Evolutionary conservation across 306 rosid species (phyloP).

Genomic region (apple (Malus domestica)): DNA sequence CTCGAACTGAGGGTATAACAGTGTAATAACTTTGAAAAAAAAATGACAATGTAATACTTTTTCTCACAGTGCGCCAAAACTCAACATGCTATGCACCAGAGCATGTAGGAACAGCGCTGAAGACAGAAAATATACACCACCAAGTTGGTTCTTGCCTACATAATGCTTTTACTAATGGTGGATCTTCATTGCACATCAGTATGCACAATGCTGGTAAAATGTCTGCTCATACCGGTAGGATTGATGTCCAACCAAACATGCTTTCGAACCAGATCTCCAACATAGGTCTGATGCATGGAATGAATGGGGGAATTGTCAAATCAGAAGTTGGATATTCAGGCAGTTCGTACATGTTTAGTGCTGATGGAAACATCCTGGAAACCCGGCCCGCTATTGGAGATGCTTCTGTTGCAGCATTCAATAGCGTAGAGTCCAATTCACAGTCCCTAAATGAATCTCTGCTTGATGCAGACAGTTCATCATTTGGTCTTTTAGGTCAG

Average conservation of each 20-base stretch:
- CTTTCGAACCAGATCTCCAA: constrained; percentile 51
- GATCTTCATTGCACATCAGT: constrained; percentile 48
- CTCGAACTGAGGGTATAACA: not conserved
- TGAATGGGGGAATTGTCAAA: constrained; percentile 66
- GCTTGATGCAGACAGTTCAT: constrained; percentile 48
- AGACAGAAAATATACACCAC: constrained; percentile 61
- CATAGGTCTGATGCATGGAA: constrained; percentile 64
- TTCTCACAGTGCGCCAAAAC: constrained; percentile 57
- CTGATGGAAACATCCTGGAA: constrained; percentile 55
- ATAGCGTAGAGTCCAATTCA: constrained; percentile 47
- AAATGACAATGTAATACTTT: not conserved
- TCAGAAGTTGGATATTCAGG: constrained; percentile 70
- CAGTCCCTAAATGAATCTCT: constrained; percentile 49
- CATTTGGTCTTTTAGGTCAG: constrained; percentile 67
- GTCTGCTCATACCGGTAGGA: constrained; percentile 49
- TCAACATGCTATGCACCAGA: constrained; percentile 52
- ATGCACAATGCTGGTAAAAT: constrained; percentile 57
- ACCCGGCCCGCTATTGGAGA: constrained; percentile 55
- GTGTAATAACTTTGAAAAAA: not conserved
- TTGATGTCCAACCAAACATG: constrained; percentile 49
- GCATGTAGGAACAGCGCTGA: constrained; percentile 43
- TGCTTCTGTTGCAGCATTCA: constrained; percentile 51
- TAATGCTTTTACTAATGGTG: constrained; percentile 56
- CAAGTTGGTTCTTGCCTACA: constrained; percentile 50
- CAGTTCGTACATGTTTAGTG: constrained; percentile 51